phyloP scores from a whole-genome alignment of 306 rosid species.

The Carpinus viminea region DNA sequence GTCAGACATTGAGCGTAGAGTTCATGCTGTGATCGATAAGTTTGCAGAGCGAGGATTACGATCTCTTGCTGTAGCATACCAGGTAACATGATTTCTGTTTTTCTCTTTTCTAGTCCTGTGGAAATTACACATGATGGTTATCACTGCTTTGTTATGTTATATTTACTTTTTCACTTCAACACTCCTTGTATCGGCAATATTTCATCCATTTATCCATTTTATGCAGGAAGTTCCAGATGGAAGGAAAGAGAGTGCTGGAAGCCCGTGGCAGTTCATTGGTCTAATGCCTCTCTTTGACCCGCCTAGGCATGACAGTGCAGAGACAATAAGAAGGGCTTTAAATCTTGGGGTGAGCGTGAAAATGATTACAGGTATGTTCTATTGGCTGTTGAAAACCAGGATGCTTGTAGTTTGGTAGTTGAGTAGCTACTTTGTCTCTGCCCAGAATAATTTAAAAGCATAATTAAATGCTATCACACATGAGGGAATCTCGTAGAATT shows the following conservation, averaged over 20 bases:
- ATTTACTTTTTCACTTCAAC: not conserved
- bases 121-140: not conserved
- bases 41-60: constrained; percentile 97
- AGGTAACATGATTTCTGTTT: constrained; percentile 46
- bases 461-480: constrained; percentile 3
- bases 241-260: constrained; percentile 86
- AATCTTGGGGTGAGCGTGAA: constrained; percentile 98
- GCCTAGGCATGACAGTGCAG: constrained; percentile 99
- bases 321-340: constrained; percentile 92
- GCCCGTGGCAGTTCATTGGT: constrained; percentile 96
- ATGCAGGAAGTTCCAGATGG: constrained; percentile 95
- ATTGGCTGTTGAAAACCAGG: constrained; percentile 21
- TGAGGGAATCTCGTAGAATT: not conserved
- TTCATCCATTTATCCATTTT: constrained; percentile 13
- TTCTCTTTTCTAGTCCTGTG: not conserved
- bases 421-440: constrained; percentile 3
- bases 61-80: constrained; percentile 96
- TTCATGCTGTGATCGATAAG: constrained; percentile 88
- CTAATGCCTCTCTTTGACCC: constrained; percentile 97
- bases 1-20: constrained; percentile 84
- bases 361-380: constrained; percentile 83
- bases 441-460: constrained; percentile 13
- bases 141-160: not conserved
- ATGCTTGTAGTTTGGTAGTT: constrained; percentile 21
- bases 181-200: constrained; percentile 9